phyloP scores from a whole-genome alignment of 257 asterid species.

The Coffea eugenioides region DNA sequence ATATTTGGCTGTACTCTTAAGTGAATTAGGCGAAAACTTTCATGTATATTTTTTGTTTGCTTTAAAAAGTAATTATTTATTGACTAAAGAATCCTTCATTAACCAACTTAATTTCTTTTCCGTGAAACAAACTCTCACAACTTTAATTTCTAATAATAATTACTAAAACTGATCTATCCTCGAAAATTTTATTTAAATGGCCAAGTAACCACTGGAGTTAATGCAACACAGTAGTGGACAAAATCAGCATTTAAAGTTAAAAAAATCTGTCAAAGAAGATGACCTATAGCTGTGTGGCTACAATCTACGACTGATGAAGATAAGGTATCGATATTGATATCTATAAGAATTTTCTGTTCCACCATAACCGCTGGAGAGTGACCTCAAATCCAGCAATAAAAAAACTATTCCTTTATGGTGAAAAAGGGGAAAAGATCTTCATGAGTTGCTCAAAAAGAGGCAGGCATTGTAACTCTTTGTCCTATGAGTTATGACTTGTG shows the following conservation, averaged over 20 bases:
- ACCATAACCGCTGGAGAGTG: constrained; percentile 4
- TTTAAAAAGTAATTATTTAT: too few relatives aligned
- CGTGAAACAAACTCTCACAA: too few relatives aligned
- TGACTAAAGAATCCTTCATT: too few relatives aligned
- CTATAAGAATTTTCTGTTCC: constrained; percentile 7
- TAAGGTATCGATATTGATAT: not conserved
- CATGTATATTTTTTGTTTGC: too few relatives aligned
- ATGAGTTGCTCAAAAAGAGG: not conserved
- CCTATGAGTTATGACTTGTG: not conserved
- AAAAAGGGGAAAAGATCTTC: not conserved
- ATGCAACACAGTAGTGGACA: constrained; percentile 6
- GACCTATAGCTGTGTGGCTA: not conserved
- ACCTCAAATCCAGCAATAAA: constrained; percentile 16
- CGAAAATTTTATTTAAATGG: not conserved
- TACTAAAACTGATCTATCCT: not conserved
- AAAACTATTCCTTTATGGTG: not conserved
- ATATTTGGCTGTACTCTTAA: too few relatives aligned
- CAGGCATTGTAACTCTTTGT: too few relatives aligned
- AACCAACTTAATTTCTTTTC: too few relatives aligned
- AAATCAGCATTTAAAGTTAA: not conserved
- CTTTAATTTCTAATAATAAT: too few relatives aligned
- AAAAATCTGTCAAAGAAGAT: constrained; percentile 12
- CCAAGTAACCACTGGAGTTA: not conserved
- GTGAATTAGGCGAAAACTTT: too few relatives aligned
- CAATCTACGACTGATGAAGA: not conserved